phyloP scores from a whole-genome alignment of 768 basidiomycete genomes.

The Suillus clintonianus region DNA sequence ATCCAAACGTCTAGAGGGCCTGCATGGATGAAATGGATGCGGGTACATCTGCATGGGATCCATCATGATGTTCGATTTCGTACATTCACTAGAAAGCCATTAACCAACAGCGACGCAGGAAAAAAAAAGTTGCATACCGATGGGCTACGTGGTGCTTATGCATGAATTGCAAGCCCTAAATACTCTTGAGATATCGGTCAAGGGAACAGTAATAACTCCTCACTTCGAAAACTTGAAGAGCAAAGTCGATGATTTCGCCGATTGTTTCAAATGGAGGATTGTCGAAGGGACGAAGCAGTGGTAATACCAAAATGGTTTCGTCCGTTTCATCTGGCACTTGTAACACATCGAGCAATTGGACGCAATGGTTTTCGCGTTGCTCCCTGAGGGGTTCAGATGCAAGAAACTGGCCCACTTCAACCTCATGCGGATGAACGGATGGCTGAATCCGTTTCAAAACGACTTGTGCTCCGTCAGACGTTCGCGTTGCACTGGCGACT shows the following conservation, averaged over 20 bases:
- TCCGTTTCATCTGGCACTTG: constrained; percentile 8
- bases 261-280: constrained; percentile 22
- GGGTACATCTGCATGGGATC: constrained; percentile 15
- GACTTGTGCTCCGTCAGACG: constrained; percentile 26
- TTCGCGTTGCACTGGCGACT: constrained; percentile 24
- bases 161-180: constrained; percentile 17
- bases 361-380: constrained; percentile 22
- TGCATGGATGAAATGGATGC: constrained; percentile 14
- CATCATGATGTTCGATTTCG: constrained; percentile 24
- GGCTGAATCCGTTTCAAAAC: constrained; percentile 25
- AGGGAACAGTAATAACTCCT: background rate
- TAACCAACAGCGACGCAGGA: constrained; percentile 14
- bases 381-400: constrained; percentile 2
- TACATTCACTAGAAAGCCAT: constrained; percentile 26
- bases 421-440: constrained; percentile 14
- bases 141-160: constrained; percentile 11
- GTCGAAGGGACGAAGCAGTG: constrained; percentile 24
- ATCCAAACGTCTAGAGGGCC: background rate
- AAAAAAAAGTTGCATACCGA: background rate
- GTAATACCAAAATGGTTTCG: constrained; percentile 26
- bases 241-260: constrained; percentile 31
- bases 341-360: constrained; percentile 20
- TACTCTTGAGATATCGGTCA: background rate
- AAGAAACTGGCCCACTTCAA: constrained; percentile 15
- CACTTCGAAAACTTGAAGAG: constrained; percentile 28